phyloP scores from a whole-genome alignment of 306 rosid species.

The Rosa multiflora region DNA sequence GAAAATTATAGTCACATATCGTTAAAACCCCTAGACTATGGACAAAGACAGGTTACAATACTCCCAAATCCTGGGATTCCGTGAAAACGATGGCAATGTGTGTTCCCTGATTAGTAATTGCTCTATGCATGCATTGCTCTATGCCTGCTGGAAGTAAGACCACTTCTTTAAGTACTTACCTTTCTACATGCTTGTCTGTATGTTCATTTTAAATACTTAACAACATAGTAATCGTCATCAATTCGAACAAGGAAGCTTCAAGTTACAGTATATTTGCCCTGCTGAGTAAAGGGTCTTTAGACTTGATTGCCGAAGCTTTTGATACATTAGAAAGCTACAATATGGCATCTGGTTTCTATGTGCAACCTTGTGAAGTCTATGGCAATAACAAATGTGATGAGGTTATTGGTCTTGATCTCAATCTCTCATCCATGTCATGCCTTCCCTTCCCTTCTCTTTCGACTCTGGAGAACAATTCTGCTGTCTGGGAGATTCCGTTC shows the following conservation, averaged over 20 bases:
- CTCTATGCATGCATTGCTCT: conserved; percentile 18
- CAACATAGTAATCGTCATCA: conserved; percentile 4
- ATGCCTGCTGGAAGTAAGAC: conserved; percentile 6
- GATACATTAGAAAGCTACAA: conserved; percentile 6
- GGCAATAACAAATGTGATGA: not conserved
- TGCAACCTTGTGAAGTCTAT: conserved; percentile 8
- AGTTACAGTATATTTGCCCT: not conserved
- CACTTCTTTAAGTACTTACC: not conserved
- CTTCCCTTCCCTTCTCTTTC: conserved; percentile 6
- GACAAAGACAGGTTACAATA: conserved; percentile 1
- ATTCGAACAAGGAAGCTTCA: not conserved
- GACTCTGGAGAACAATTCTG: not conserved
- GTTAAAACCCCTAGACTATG: conserved; percentile 3
- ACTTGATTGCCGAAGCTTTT: not conserved
- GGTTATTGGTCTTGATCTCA: conserved; percentile 10
- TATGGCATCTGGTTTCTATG: conserved; percentile 16
- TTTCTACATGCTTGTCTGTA: not conserved
- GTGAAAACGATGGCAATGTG: not conserved
- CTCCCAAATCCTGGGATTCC: conserved; percentile 12
- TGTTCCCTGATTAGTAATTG: not conserved
- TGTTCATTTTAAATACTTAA: not conserved
- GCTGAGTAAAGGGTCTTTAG: not conserved
- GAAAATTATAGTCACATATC: conserved; percentile 11
- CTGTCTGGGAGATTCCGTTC: not conserved
- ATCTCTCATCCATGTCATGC: conserved; percentile 15